These are phyloP conservation scores for Myriangium duriaei DNA, from an alignment of 2,329 filamentous ascomycete genomes.

Conservation along the genomic window DNA sequence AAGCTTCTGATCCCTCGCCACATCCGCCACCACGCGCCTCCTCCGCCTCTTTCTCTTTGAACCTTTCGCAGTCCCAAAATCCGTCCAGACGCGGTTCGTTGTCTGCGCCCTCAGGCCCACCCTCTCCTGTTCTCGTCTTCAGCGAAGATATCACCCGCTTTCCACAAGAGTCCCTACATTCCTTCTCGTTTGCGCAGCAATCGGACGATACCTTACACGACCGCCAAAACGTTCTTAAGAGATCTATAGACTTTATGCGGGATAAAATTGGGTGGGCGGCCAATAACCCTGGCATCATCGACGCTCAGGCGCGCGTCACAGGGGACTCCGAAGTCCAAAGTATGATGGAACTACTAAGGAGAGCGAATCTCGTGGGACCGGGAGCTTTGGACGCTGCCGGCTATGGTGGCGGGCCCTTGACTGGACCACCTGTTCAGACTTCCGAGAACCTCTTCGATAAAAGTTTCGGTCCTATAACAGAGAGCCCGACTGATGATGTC, in stretches of 20 bases:
- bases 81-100: slow-evolving; percentile 41
- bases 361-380: slow-evolving; percentile 64
- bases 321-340: slow-evolving; percentile 80
- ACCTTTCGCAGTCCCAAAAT: slow-evolving; percentile 44
- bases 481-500: slow-evolving; percentile 25
- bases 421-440: slow-evolving; percentile 62
- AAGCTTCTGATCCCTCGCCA: slow-evolving; percentile 35
- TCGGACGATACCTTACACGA: slow-evolving; percentile 85
- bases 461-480: slow-evolving; percentile 50
- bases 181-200: slow-evolving; percentile 94
- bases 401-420: slow-evolving; percentile 49
- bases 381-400: slow-evolving; percentile 45
- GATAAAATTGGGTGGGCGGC: slow-evolving; percentile 76
- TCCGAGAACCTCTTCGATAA: slow-evolving; percentile 75
- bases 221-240: slow-evolving; percentile 82
- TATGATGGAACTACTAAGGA: slow-evolving; percentile 78
- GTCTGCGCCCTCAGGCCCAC: slow-evolving; percentile 48
- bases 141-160: slow-evolving; percentile 85
- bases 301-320: slow-evolving; percentile 67
- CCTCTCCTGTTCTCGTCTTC: slow-evolving; percentile 58
- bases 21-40: slow-evolving; percentile 69
- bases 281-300: slow-evolving; percentile 62
- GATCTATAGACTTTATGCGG: slow-evolving; percentile 93
- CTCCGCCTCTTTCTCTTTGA: slow-evolving; percentile 64
- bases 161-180: slow-evolving; percentile 90